phyloP scores from a whole-genome alignment of 495 filamentous ascomycete genomes.

The Staphylotrichum longicolle region DNA sequence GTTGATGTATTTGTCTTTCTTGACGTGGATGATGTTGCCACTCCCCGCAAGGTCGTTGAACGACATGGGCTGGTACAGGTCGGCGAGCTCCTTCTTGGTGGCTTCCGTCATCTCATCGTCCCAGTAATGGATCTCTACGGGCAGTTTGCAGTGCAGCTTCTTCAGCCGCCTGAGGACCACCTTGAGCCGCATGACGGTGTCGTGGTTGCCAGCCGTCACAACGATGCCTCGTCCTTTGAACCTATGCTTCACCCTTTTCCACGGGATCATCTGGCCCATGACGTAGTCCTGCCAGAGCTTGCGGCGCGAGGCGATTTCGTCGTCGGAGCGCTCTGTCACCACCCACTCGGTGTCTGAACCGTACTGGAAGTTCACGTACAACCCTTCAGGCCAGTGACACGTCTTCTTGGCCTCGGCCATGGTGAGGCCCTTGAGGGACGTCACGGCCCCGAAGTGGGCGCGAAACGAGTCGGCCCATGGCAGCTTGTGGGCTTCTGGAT shows the following conservation, averaged over 20 bases:
- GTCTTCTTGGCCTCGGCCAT: slow-evolving; percentile 24
- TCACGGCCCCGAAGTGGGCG: slow-evolving; percentile 28
- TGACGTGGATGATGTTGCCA: slow-evolving; percentile 28
- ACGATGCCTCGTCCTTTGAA: slow-evolving; percentile 33
- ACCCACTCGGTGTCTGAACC: slow-evolving; percentile 23
- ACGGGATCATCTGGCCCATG: slow-evolving; percentile 19
- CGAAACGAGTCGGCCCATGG: slow-evolving; percentile 29
- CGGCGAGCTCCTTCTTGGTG: slow-evolving; percentile 14
- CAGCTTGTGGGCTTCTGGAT: slow-evolving; percentile 25
- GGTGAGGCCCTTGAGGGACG: slow-evolving; percentile 18
- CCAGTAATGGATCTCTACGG: slow-evolving; percentile 35
- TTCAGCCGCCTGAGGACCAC: slow-evolving; percentile 28
- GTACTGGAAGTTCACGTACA: slow-evolving; percentile 29
- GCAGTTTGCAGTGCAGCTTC: slow-evolving; percentile 23
- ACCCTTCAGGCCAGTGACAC: slow-evolving; percentile 25
- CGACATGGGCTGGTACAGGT: slow-evolving; percentile 22
- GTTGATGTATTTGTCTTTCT: slow-evolving; percentile 25
- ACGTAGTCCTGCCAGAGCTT: slow-evolving; percentile 28
- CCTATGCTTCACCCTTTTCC: slow-evolving; percentile 19
- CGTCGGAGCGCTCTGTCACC: slow-evolving; percentile 19
- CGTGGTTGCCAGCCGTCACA: slow-evolving; percentile 29
- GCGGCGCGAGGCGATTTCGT: slow-evolving; percentile 23
- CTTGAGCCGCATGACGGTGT: slow-evolving; percentile 26
- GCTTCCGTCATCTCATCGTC: slow-evolving; percentile 27
- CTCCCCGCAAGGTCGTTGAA: slow-evolving; percentile 32